Evolutionary conservation across 2,329 filamentous ascomycete species (phyloP), one percentile per base, ranked within the genome.

Genomic region (Ophiostoma ulmi): DNA sequence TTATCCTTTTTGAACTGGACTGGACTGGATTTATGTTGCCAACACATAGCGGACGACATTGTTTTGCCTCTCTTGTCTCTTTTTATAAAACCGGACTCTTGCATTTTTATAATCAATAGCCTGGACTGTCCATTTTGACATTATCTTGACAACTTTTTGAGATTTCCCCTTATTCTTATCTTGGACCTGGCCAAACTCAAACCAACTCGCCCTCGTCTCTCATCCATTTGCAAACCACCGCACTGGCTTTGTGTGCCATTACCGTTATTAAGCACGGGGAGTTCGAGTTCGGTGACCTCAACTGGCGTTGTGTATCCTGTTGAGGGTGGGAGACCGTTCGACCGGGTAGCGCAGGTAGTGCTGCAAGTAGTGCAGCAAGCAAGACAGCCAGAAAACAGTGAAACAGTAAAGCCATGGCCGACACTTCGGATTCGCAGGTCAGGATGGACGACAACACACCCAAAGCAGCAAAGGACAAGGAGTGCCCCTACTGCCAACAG

Each of bases 401-500:
- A 48, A 48, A 48, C 44, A n/a, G 44, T 10, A 39, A 39, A 39
- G 58, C 26, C 22, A 63, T 31, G 58, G 31, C 58, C 22, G 22
- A 35, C 26, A 63, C 58, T 13, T 63, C 31, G 14, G 13, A 63
- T 13, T 35, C 58, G 22, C 58, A 38, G 31, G 35, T n/a, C 38
- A 44, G 17, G 7, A 67, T 41, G 36, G 70, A 72, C n/a, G 64
- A 71, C 39, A 78, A 76, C 72, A 81, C 81, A 61, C 77, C 80
- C 35, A 81, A 81, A 73, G 85, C 90, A 20, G 80, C 85, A 72
- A 98, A 98, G 80, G 94, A 98, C 82, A 93, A 92, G 78, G 89
- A 85, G 74, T 97, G 94, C 79, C 91, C 90, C 48, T 98, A 92
- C 81, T 98, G 94, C 79, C 85, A 88, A 66, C 93, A 97, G 79